Conservation (phyloP, 1,139 yeast genomes). For the Saccharomyces hybrid region DNA sequence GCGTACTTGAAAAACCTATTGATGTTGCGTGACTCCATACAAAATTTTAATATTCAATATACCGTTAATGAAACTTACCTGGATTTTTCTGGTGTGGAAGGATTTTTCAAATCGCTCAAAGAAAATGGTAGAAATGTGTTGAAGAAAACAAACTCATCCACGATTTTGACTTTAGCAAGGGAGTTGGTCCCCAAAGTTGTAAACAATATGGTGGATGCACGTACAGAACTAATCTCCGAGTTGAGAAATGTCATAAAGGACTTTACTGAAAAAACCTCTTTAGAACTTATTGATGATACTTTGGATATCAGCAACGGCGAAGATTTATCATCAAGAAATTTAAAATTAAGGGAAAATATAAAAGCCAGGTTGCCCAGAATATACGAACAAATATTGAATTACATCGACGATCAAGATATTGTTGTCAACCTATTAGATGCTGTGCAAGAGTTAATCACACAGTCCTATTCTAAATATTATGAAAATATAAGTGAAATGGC, state of each 20-base stretch:
- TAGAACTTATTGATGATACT: conserved; percentile 30
- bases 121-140: conserved; percentile 10
- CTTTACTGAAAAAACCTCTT: conserved; percentile 43
- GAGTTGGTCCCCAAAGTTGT: conserved; percentile 78
- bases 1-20: conserved; percentile 67
- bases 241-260: conserved; percentile 63
- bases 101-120: conserved; percentile 40
- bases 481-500: conserved; percentile 24
- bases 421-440: conserved; percentile 49
- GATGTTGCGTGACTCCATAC: conserved; percentile 61
- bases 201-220: conserved; percentile 79
- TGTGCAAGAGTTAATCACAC: conserved; percentile 47
- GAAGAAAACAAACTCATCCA: conserved; percentile 7
- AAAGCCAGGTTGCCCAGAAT: conserved; percentile 49
- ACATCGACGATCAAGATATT: conserved; percentile 41
- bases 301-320: conserved; percentile 13
- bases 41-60: conserved; percentile 73
- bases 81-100: conserved; percentile 72
- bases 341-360: conserved; percentile 42
- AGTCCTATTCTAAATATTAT: conserved; percentile 43
- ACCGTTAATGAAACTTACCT: conserved; percentile 64
- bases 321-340: conserved; percentile 13
- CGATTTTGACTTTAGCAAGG: conserved; percentile 38
- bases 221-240: conserved; percentile 65
- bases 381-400: conserved; percentile 42